Base-by-base conservation (phyloP, 208 protist genomes). In the Baffinella frigidus region DNA sequence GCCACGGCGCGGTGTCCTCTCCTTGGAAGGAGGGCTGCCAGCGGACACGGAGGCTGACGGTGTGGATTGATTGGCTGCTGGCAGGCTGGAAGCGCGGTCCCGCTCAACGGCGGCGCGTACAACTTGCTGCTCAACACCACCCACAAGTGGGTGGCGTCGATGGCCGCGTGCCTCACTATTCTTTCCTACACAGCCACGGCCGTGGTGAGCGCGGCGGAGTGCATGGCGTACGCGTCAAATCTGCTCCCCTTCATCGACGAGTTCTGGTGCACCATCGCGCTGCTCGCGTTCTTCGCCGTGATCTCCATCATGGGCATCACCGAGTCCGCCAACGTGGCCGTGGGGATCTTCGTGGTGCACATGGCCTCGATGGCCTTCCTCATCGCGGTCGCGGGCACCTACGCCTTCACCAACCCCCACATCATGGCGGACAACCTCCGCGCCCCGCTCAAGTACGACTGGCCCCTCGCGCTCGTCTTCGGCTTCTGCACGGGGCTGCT, bases 31-130 rank as follows among this genome's bases (percentile, higher is more conserved):
- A n/a, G n/a, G n/a, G n/a, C n/a, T n/a, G n/a, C n/a, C n/a, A n/a
- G n/a, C n/a, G n/a, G n/a, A n/a, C n/a, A n/a, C n/a, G n/a, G n/a
- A n/a, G n/a, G n/a, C n/a, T n/a, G n/a, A n/a, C n/a, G 24, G 17
- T 64, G 7, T 64, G 56, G 24, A n/a, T 3, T 3, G 7, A 1
- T 64, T 3, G 20, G 56, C 43, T 80, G 39, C 71, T 80, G 24
- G 43, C 71, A 80, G 71, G 77, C 77, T 67, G 95, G 95, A 45
- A 95, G 92, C 74, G 96, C 96, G 50, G 51, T 97, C 20, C 96
- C 96, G 44, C 93, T 97, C 33, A 97, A 97, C 92, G 96, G 96
- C 27, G 96, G 96, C 0, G 95, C 94, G 14, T 97, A 97, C 92
- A 97, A 94, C 61, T 84, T 96, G 30, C 39, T 97, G 27, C 93